phyloP scores from a whole-genome alignment of 371 early-diverging fungal genomes.

The Blyttiomyces sp. region DNA sequence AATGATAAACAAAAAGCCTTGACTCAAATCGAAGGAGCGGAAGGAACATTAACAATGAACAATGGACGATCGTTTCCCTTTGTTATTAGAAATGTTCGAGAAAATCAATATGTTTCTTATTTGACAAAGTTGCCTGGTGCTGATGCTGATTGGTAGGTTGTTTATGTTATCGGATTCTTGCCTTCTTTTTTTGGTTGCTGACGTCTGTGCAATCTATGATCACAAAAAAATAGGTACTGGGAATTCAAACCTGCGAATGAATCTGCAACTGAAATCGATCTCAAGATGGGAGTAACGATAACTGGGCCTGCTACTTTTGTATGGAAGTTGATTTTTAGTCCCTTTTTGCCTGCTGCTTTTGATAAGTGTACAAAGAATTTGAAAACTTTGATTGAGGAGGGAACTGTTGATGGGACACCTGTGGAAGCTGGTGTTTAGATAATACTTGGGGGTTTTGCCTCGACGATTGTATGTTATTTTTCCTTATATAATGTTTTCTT shows the following conservation, averaged over 20 bases:
- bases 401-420: conserved; percentile 20
- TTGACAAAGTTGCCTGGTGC: conserved; percentile 20
- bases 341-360: conserved; percentile 15
- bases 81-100: conserved; percentile 11
- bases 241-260: conserved; percentile 4
- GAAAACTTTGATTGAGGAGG: conserved; percentile 20
- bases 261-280: conserved; percentile 1
- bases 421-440: too few species aligned
- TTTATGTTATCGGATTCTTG: neutral
- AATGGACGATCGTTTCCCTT: conserved; percentile 19
- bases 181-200: neutral
- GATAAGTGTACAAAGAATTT: conserved; percentile 22
- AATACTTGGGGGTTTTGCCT: too few species aligned
- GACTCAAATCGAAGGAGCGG: conserved; percentile 24
- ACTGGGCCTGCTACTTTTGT: conserved; percentile 10
- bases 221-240: conserved; percentile 33
- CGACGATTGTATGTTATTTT: too few species aligned
- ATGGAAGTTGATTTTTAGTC: conserved; percentile 11
- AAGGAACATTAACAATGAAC: conserved; percentile 22
- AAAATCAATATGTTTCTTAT: conserved; percentile 15
- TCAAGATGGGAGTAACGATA: conserved; percentile 23
- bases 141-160: conserved; percentile 8
- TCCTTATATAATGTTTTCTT: too few species aligned
- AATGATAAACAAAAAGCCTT: too few species aligned
- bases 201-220: too few species aligned